These are phyloP conservation scores for Tanacetum coccineum DNA, from an alignment of 129 eudicot genomes.

Conservation along the genomic window DNA sequence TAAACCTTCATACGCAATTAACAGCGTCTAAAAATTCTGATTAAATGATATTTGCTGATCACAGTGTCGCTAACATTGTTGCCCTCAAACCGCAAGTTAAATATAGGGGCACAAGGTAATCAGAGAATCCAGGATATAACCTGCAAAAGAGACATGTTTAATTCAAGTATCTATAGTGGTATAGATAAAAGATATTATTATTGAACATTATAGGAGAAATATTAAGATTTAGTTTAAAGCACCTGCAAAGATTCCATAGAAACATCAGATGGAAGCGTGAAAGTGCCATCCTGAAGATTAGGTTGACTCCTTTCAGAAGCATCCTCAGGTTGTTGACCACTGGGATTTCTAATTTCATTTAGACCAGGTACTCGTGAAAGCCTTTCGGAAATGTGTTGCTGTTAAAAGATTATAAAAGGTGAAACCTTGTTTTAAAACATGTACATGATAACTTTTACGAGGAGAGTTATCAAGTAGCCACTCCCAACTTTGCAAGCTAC, in stretches of 20 bases:
- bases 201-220: neutral
- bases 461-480: slow-evolving; percentile 15
- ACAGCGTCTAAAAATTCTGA: neutral
- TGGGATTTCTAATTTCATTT: slow-evolving; percentile 43
- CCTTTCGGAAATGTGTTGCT: slow-evolving; percentile 58
- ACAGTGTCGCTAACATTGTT: slow-evolving; percentile 55
- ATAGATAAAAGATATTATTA: slow-evolving; percentile 10
- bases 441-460: neutral
- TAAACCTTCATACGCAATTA: neutral
- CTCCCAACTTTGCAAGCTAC: slow-evolving; percentile 60
- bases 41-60: slow-evolving; percentile 35
- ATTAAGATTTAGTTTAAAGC: slow-evolving; percentile 43
- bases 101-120: slow-evolving; percentile 74
- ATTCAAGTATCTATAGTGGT: neutral
- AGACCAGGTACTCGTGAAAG: slow-evolving; percentile 44
- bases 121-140: slow-evolving; percentile 88
- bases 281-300: slow-evolving; percentile 25
- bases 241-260: slow-evolving; percentile 56
- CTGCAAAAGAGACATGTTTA: slow-evolving; percentile 36
- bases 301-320: slow-evolving; percentile 41
- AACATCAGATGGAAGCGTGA: slow-evolving; percentile 38
- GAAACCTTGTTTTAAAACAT: slow-evolving; percentile 14
- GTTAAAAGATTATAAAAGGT: neutral
- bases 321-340: slow-evolving; percentile 48
- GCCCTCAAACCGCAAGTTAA: slow-evolving; percentile 63